Base-by-base conservation (phyloP, 2,329 filamentous ascomycete species). In the Trichoderma semiorbis region DNA sequence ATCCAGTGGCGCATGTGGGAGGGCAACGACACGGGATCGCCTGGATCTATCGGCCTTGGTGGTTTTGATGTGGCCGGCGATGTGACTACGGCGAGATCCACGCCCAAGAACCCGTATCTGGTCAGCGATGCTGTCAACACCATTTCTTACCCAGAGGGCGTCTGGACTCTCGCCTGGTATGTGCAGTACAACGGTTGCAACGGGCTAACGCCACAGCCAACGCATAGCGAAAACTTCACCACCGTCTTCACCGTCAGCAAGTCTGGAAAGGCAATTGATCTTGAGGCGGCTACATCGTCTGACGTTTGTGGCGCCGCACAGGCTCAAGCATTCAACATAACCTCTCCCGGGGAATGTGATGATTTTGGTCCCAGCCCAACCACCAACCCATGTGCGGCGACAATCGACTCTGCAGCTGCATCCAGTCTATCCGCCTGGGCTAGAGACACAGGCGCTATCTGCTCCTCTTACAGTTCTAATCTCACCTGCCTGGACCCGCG, bases 241-340 rank as follows among this genome's bases (percentile, higher is more conserved):
- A 69, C 65, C 50, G 34, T 60, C n/a, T 58, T 69, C 34, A 53
- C 43, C 26, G 43, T 53, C n/a, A 65, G 62, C 62, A 53, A 65
- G 43, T 65, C 62, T 18, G 62, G 62, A 32, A n/a, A 53, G 26
- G n/a, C 26, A 53, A 14, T 26, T 7, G 62, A 65, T 50, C 16
- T 65, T 16, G 39, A 50, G 43, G 62, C 28, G 28, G 62, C 39
- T 18, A 65, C 62, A 24, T 65, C 62, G 16, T 30, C 62, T 50
- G 62, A 34, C 43, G 28, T 53, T 14, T 65, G 62, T 18, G 62
- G 28, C 26, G 4, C 62, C 43, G 10, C 28, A 26, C 11, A 30
- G 14, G 62, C 43, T 24, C 43, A 53, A 30, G 62, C 62, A 26
- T 65, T 34, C 43, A 65, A 65, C 43, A 6, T 65, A 7, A 65